Conservation (phyloP, 768 basidiomycete species). For the Tulasnella sp. region DNA sequence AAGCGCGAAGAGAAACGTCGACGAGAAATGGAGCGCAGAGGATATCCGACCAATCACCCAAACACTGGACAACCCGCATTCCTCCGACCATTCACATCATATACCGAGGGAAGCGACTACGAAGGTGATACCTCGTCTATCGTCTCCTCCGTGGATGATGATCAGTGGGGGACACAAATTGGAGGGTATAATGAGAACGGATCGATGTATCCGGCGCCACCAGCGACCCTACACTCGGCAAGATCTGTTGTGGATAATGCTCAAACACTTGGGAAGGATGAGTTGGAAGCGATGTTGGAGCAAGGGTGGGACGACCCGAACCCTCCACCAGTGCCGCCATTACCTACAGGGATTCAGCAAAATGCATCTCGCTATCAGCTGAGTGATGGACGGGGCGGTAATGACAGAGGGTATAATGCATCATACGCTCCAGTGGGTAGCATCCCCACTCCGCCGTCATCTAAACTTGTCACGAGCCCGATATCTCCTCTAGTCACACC, state of each 20-base stretch:
- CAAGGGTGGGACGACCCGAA: constrained; percentile 72
- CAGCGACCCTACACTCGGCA: constrained; percentile 49
- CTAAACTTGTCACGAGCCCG: constrained; percentile 22
- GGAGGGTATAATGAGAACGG: constrained; percentile 89
- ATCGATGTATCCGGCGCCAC: constrained; percentile 71
- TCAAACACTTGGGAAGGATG: constrained; percentile 50
- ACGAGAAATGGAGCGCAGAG: constrained; percentile 69
- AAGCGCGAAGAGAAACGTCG: constrained; percentile 75
- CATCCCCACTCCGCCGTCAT: constrained; percentile 1
- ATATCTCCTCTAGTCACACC: constrained; percentile 32
- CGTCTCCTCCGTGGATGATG: constrained; percentile 73
- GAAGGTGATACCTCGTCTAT: constrained; percentile 68
- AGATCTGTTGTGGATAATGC: constrained; percentile 27
- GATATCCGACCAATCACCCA: constrained; percentile 34
- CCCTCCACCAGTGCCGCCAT: constrained; percentile 29
- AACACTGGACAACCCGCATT: constrained; percentile 29
- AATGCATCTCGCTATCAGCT: constrained; percentile 40
- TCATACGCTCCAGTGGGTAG: constrained; percentile 9
- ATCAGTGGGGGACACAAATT: constrained; percentile 92
- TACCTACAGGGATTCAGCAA: constrained; percentile 4
- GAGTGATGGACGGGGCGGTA: constrained; percentile 31
- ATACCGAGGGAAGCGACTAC: constrained; percentile 45
- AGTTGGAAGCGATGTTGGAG: constrained; percentile 89
- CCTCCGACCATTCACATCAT: constrained; percentile 15
- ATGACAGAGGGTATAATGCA: not conserved